Base-by-base conservation (phyloP, 768 basidiomycete species). In the Serendipita sp. region DNA sequence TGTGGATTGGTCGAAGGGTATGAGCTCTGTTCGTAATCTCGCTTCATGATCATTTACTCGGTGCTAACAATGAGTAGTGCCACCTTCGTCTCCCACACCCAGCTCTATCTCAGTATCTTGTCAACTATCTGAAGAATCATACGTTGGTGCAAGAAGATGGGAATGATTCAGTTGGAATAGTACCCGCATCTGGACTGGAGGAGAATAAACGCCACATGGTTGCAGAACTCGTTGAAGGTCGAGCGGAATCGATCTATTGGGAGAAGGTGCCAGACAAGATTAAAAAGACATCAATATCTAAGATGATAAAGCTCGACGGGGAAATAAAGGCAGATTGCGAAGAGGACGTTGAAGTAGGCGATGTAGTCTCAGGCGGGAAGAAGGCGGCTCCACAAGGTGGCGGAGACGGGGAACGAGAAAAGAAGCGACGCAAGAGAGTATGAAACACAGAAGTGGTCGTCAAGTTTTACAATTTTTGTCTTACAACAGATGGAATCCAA, bases 201-300 rank as follows among this genome's bases (percentile, higher is more conserved):
- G n/a, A 16, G 29, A n/a, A 69, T 53, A 27, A 46, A 62, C 29
- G 48, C 15, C 44, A 73, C 0, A 76, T 88, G 13, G 27, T 62
- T 16, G 68, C 81, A 46, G 88, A 88, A 69, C 48, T 83, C 15
- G 81, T 91, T 0, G 69, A 72, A 2, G 88, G 86, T 2, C 81
- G 74, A 71, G 76, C 78, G 64, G 88, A 89, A 68, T 81, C 79
- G 64, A 63, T 91, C 43, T 91, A 91, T 68, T 91, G 88, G 89
- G 79, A 83, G 63, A 84, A 84, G 66, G 83, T 91, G 0, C 89
- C 89, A 0, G 82, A 85, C 69, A 88, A 86, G 70, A 77, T 89
- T 29, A 76, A 83, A 15, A 71, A 74, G 55, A 78, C 81, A 67
- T 87, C 88, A 0, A 80, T 87, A 44, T 76, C 76, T 46, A 81